Evolutionary conservation across 371 early-diverging fungal species (phyloP).

Genomic region (Lichtheimia corymbifera): DNA sequence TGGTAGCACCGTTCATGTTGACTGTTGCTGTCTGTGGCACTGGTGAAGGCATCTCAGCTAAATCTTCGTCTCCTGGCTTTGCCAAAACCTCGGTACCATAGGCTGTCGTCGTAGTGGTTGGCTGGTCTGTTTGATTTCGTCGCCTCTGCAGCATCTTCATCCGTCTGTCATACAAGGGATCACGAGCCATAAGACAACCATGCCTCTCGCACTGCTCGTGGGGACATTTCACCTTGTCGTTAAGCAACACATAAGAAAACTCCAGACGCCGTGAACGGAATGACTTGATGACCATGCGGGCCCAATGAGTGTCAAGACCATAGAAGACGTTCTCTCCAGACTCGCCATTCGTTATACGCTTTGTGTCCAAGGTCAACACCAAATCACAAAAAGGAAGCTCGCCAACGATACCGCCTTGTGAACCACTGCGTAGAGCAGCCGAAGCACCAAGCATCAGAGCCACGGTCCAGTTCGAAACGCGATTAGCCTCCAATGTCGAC

Average conservation of each 20-base stretch:
- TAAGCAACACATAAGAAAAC: neutral
- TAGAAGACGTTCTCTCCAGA: neutral
- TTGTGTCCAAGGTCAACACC: neutral
- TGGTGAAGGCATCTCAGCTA: too few relatives aligned
- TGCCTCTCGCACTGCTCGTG: neutral
- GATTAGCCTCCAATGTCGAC: neutral
- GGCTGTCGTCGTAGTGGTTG: too few relatives aligned
- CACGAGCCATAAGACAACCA: neutral
- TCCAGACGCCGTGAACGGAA: neutral
- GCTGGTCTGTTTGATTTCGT: neutral
- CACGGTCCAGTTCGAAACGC: slow-evolving; percentile 1
- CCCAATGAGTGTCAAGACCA: neutral
- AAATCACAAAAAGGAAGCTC: neutral
- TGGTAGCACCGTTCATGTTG: too few relatives aligned
- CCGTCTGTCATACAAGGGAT: neutral
- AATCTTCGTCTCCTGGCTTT: too few relatives aligned
- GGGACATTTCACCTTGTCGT: neutral
- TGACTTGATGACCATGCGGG: neutral
- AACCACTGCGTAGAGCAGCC: neutral
- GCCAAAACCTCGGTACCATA: too few relatives aligned
- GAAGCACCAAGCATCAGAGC: neutral
- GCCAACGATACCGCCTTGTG: neutral
- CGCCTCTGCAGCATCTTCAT: neutral
- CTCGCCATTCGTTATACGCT: neutral
- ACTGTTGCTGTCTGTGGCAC: too few relatives aligned